Evolutionary conservation across 805 yeast species (phyloP).

Genomic region (Pichia californica): DNA sequence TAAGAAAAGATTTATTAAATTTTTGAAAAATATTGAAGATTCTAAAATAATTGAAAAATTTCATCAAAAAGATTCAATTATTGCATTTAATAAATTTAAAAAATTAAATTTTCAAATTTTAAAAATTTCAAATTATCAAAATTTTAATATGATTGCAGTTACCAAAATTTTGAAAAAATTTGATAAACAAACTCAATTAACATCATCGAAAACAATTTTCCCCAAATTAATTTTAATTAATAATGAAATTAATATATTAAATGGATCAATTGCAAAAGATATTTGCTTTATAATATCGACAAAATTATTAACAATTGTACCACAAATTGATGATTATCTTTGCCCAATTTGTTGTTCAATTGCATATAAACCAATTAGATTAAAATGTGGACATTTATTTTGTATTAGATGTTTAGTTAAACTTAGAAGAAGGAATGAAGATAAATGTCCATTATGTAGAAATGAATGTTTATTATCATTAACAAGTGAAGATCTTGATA

Average conservation of each 20-base stretch:
- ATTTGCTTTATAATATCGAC: slow-evolving; percentile 51
- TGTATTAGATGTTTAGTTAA: slow-evolving; percentile 70
- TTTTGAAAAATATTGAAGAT: slow-evolving; percentile 34
- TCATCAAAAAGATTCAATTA: slow-evolving; percentile 38
- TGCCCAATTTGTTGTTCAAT: slow-evolving; percentile 69
- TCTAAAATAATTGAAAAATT: slow-evolving; percentile 35
- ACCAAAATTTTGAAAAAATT: slow-evolving; percentile 67
- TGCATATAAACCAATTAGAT: slow-evolving; percentile 65
- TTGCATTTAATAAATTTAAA: slow-evolving; percentile 45
- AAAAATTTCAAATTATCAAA: slow-evolving; percentile 52
- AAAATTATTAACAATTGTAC: slow-evolving; percentile 49
- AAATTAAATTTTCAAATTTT: slow-evolving; percentile 48
- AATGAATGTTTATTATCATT: slow-evolving; percentile 49
- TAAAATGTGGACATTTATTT: slow-evolving; percentile 60
- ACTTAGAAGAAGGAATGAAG: slow-evolving; percentile 50
- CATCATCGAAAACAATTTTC: slow-evolving; percentile 38
- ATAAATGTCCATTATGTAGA: slow-evolving; percentile 65
- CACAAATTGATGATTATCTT: slow-evolving; percentile 69
- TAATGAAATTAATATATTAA: slow-evolving; percentile 17
- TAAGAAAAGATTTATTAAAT: slow-evolving; percentile 36
- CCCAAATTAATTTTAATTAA: slow-evolving; percentile 29
- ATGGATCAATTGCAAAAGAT: slow-evolving; percentile 41
- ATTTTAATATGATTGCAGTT: slow-evolving; percentile 57
- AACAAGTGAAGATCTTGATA: slow-evolving; percentile 54
- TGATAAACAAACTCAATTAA: slow-evolving; percentile 61